Conservation (phyloP, 1,139 yeast genomes). For the Diutina rugosa region DNA sequence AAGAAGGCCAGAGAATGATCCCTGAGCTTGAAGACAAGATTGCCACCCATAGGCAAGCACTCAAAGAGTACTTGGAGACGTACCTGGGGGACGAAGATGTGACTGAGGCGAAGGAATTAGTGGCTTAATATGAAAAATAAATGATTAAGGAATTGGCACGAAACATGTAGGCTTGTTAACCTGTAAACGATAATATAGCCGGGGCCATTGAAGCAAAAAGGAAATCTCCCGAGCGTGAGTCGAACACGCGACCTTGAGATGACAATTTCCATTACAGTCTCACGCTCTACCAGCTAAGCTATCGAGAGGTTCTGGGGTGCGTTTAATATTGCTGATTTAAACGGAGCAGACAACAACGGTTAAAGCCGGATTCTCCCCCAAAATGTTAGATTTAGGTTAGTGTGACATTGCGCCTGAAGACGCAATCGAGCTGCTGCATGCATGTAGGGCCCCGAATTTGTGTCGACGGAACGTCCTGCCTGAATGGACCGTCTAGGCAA, state of each 20-base stretch:
- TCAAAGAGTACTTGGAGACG: slow-evolving; percentile 23
- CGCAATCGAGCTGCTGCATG: too few relatives aligned
- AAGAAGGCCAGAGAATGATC: slow-evolving; percentile 57
- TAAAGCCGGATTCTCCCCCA: too few relatives aligned
- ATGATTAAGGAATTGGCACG: background rate
- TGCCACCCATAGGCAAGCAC: slow-evolving; percentile 30
- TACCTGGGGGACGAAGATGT: slow-evolving; percentile 40
- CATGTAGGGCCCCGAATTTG: background rate
- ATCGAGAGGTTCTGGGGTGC: background rate
- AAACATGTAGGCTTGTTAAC: too few relatives aligned
- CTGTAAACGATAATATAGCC: too few relatives aligned
- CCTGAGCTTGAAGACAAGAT: slow-evolving; percentile 49
- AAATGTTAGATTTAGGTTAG: background rate
- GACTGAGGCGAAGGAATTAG: slow-evolving; percentile 15
- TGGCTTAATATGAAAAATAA: background rate
- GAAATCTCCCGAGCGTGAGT: background rate
- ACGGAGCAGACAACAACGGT: too few relatives aligned
- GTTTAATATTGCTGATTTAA: background rate
- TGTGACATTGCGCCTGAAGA: background rate
- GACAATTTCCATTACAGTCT: background rate
- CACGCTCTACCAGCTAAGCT: background rate
- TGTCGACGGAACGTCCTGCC: background rate
- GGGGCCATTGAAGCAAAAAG: background rate
- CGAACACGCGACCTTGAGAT: background rate
- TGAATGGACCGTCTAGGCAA: background rate